Base-by-base conservation (phyloP, 208 protist species). In the Leishmania mexicana region DNA sequence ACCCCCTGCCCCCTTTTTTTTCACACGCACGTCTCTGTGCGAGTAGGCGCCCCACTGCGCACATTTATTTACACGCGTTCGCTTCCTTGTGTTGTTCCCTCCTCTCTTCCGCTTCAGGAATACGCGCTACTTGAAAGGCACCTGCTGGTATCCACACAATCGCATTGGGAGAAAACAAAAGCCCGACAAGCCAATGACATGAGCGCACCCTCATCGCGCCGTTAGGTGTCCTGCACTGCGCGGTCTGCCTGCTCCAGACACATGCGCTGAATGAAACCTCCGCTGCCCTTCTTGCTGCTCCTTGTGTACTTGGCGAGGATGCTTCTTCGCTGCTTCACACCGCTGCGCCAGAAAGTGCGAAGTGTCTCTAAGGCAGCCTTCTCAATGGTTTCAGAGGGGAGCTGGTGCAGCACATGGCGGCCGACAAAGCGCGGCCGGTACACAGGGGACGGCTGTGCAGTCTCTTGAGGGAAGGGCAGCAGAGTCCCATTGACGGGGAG, bases 301-400 rank as follows among this genome's bases (percentile, higher is more conserved):
- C 57, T 81, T n/a, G 76, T 72, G 51, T 89, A 85, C 76, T 87
- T 88, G 45, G 64, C 76, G 35, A 90, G 86, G 24, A 92, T 75
- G 7, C 54, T 67, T 28, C 60, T 78, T 45, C 85, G 85, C 65
- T 90, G 87, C 62, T 47, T 76, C 17, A 62, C 65, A 38, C 83
- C 82, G 58, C 87, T 85, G 24, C 86, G 81, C 93, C 93, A 96
- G 83, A 94, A 94, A 31, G 72, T 72, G 53, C 88, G 88, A 10
- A 96, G 90, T 3, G 87, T 58, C 76, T 94, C 93, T 31, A 96
- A 85, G 7, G 87, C 79, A 2, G 94, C 85, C 57, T 87, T 88
- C 71, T 87, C 85, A 2, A 90, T 90, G 7, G 80, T 79, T 83
- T 95, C 91, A 35, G 84, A 78, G 17, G 93, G 93, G n/a, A 94